Percentiles rank a stretch among this genome's conserved stretches.
phyloP scores from a whole-genome alignment of 768 basidiomycete species.

The Suillus occidentalis region DNA sequence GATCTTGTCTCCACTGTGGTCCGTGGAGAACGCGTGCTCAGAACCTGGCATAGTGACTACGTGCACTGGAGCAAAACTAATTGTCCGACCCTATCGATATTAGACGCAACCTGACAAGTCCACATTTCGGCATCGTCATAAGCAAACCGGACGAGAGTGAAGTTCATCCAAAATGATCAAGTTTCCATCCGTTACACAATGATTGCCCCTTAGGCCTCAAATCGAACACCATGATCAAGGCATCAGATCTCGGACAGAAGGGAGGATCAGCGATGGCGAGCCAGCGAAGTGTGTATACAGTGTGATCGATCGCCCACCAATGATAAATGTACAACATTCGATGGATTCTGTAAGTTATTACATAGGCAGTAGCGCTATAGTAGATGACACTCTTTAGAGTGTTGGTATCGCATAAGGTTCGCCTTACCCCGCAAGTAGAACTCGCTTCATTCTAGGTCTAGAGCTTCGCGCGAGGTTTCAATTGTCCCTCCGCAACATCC shows the following conservation, averaged over 20 bases:
- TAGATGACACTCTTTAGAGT: neutral
- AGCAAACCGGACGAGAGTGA: neutral
- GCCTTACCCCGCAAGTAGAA: neutral
- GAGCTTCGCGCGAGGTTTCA: constrained; percentile 18
- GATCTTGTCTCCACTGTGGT: neutral
- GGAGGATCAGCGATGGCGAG: neutral
- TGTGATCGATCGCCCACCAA: neutral
- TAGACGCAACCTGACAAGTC: neutral
- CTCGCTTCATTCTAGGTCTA: constrained; percentile 1
- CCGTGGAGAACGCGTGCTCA: neutral
- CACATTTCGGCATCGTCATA: neutral
- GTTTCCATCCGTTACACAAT: neutral
- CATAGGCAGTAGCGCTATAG: neutral
- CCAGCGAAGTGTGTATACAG: neutral
- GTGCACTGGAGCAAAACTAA: neutral
- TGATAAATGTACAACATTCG: neutral
- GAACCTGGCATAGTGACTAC: neutral
- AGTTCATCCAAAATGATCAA: neutral
- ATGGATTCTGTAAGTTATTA: neutral
- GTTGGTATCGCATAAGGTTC: neutral
- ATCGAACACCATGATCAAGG: neutral
- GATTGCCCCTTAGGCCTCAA: neutral
- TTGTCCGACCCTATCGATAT: neutral
- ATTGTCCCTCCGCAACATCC: constrained; percentile 40
- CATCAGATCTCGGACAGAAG: neutral